Evolutionary conservation across 2,329 filamentous ascomycete genomes (phyloP).

Genomic region (Hymenoscyphus scutula): DNA sequence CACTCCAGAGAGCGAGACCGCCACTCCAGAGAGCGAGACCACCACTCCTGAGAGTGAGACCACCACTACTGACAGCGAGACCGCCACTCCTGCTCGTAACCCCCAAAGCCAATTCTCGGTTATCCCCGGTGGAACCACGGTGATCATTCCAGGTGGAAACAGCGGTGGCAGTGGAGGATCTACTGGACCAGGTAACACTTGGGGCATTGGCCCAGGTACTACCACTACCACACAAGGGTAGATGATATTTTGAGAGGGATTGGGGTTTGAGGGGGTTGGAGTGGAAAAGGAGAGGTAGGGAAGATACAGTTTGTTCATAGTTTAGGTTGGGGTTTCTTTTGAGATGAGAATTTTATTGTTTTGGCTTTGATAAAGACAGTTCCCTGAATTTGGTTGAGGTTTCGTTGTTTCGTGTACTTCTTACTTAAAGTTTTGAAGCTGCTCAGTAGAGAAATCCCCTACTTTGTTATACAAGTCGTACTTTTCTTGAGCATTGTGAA

Average conservation of each 20-base stretch:
- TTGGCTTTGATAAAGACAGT: too few relatives aligned
- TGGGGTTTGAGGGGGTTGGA: neutral
- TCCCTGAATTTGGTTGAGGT: too few relatives aligned
- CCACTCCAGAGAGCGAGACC: too few relatives aligned
- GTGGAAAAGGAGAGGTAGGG: neutral
- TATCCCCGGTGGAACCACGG: slow-evolving; percentile 10
- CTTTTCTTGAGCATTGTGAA: too few relatives aligned
- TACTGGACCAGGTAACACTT: neutral
- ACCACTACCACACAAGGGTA: slow-evolving; percentile 10
- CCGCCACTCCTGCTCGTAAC: neutral
- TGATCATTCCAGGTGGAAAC: slow-evolving; percentile 1
- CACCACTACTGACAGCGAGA: slow-evolving; percentile 1
- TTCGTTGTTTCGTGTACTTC: too few relatives aligned
- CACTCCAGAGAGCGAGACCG: too few relatives aligned
- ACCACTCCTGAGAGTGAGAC: too few relatives aligned
- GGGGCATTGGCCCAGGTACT: slow-evolving; percentile 9
- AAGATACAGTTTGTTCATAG: neutral
- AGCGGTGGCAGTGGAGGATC: neutral
- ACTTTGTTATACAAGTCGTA: too few relatives aligned
- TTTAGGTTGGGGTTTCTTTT: neutral
- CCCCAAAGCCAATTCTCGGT: slow-evolving; percentile 8
- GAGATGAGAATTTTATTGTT: too few relatives aligned
- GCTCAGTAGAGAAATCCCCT: too few relatives aligned
- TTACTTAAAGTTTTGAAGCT: too few relatives aligned
- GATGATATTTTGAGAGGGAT: neutral